These are phyloP conservation scores for Barnettozyma siamensis DNA, from an alignment of 805 yeast species.

Conservation along the genomic window DNA sequence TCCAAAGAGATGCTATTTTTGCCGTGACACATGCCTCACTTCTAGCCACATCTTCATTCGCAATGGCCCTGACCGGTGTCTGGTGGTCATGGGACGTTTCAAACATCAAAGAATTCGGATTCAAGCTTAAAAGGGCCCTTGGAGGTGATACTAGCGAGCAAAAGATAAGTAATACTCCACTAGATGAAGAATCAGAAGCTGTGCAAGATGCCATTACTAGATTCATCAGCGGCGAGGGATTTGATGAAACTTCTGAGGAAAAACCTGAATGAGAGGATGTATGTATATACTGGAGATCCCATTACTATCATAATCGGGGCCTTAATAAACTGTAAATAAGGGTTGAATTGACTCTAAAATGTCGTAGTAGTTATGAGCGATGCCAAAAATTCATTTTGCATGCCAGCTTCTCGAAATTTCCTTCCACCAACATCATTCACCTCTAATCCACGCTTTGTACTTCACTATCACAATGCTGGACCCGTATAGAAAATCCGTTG, in stretches of 20 bases:
- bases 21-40: slow-evolving; percentile 81
- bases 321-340: neutral
- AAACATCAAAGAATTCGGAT: slow-evolving; percentile 62
- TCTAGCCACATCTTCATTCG: slow-evolving; percentile 63
- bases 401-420: neutral
- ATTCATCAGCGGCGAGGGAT: slow-evolving; percentile 39
- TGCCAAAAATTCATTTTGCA: neutral
- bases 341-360: neutral
- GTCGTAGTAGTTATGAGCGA: neutral
- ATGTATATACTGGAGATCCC: neutral
- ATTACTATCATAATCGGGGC: neutral
- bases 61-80: slow-evolving; percentile 67
- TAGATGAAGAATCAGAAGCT: slow-evolving; percentile 55
- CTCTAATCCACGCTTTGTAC: neutral
- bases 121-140: slow-evolving; percentile 52
- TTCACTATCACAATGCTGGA: slow-evolving; percentile 4
- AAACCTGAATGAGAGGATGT: neutral
- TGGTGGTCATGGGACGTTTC: slow-evolving; percentile 80
- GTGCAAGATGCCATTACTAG: slow-evolving; percentile 52
- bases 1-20: slow-evolving; percentile 75
- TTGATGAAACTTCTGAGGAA: slow-evolving; percentile 6
- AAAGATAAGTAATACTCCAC: slow-evolving; percentile 36
- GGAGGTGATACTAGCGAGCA: slow-evolving; percentile 65
- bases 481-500: slow-evolving; percentile 9
- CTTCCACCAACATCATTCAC: too few relatives aligned